Evolutionary conservation across 2,329 filamentous ascomycete genomes (phyloP).

Genomic region (Fusarium bactridioides): DNA sequence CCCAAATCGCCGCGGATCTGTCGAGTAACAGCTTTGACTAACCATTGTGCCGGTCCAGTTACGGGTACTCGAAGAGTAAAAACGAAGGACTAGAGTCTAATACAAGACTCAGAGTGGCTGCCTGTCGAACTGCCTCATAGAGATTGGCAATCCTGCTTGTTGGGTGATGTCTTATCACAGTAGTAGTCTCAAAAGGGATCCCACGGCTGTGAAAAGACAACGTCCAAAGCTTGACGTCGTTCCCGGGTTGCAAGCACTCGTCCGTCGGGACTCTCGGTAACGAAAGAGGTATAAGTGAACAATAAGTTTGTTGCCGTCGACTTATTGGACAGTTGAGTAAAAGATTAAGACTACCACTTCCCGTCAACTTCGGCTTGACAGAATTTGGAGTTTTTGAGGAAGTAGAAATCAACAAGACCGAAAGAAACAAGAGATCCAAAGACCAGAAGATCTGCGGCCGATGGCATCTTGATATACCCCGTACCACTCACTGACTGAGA

Average conservation of each 20-base stretch:
- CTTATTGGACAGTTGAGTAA: background rate
- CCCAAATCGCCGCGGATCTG: constrained; percentile 29
- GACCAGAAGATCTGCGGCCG: constrained; percentile 22
- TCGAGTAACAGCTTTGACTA: constrained; percentile 29
- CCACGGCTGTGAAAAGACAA: background rate
- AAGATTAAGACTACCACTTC: background rate
- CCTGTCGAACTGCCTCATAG: constrained; percentile 17
- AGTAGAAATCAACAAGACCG: constrained; percentile 2
- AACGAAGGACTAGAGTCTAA: background rate
- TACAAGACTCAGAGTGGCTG: background rate
- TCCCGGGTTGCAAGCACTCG: constrained; percentile 28
- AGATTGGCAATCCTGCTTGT: background rate
- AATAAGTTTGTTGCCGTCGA: background rate
- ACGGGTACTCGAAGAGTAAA: background rate
- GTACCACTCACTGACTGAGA: constrained; percentile 41
- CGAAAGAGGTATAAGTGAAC: background rate
- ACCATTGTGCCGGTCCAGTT: constrained; percentile 26
- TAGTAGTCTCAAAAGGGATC: background rate
- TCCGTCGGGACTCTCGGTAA: constrained; percentile 17
- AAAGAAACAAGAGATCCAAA: constrained; percentile 15
- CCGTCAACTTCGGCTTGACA: background rate
- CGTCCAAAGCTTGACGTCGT: background rate
- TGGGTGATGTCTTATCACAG: background rate
- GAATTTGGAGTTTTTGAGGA: background rate
- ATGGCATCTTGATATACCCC: constrained; percentile 36